Evolutionary conservation across 768 basidiomycete species (phyloP), one percentile per base, ranked within the genome.

Genomic region (Mycena galopus): DNA sequence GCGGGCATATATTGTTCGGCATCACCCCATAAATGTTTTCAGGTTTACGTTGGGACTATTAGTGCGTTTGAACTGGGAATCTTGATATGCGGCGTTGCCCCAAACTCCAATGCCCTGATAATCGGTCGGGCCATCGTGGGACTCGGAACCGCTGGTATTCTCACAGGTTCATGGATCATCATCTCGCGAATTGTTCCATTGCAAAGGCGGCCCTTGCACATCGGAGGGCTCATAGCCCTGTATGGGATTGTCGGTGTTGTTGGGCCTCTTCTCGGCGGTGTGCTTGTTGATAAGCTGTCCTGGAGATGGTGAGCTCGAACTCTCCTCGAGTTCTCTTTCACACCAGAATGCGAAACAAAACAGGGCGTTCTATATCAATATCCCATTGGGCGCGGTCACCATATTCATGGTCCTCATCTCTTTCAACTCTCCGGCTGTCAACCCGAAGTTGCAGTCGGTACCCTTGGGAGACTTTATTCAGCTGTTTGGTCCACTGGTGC

Each of bases 281-380:
- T 50, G 3, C 81, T 82, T 67, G 78, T 79, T 10, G 76, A 79
- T 59, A 72, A 79, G 42, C 57, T 75, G 17, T 77, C 80, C 0
- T 85, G 85, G 84, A 76, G 85, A 59, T 86, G 85, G 85, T 83
- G 32, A 4, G 42, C 50, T 27, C 10, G 17, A 12, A 17, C 1
- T 11, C 0, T n/a, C 1, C 25, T 25, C 19, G 10, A 16, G 50
- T 47, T 33, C 7, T 5, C 29, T 12, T 29, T 9, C 7, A 16
- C 2, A 19, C 14, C 11, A 2, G 42, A 50, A 50, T 23, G 23
- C 8, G n/a, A 5, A 6, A 11, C 14, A 44, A 17, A 44, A 3
- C 42, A 57, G 39, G 44, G 29, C 50, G 16, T 44, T 39, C 42
- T 67, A 67, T 39, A 44, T 57, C 39, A 84, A 78, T 58, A 58